A percentile compares a stretch with the other conserved stretches of the same genome.
Evolutionary conservation across 371 early-diverging fungal genomes (phyloP).

Genomic region (Apophysomyces trapeziformis): DNA sequence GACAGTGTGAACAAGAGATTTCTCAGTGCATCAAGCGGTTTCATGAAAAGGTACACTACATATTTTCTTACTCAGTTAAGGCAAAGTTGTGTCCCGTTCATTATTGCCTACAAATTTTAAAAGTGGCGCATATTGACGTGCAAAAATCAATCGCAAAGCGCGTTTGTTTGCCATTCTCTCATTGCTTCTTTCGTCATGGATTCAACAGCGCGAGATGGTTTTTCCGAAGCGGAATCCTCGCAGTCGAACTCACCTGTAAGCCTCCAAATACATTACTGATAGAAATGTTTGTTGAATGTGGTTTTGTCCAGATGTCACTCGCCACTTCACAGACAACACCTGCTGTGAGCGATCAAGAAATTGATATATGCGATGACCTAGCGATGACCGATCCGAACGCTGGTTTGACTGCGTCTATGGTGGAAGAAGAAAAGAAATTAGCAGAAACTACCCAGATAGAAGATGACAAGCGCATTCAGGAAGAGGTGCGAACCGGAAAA

Average conservation of each 20-base stretch:
- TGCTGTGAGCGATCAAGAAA: conserved; percentile 26
- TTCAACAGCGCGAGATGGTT: conserved; percentile 1
- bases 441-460: conserved; percentile 47
- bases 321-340: conserved; percentile 18
- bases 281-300: not conserved
- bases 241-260: conserved; percentile 20
- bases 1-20: too few relatives aligned
- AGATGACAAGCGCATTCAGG: conserved; percentile 49
- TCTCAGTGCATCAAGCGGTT: too few relatives aligned
- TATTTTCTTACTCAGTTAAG: too few relatives aligned
- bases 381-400: conserved; percentile 9
- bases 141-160: not conserved
- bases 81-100: too few relatives aligned
- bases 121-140: conserved; percentile 8
- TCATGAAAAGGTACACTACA: too few relatives aligned
- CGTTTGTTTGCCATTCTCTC: conserved; percentile 14
- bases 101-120: not conserved
- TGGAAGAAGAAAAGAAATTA: conserved; percentile 56
- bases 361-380: conserved; percentile 15
- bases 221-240: conserved; percentile 13
- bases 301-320: conserved; percentile 7
- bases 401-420: conserved; percentile 49
- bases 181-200: conserved; percentile 3
- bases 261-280: not conserved
- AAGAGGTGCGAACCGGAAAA: conserved; percentile 43